Base-by-base conservation (phyloP, 1,284 basidiomycete species). In the Agroathelia rolfsii region DNA sequence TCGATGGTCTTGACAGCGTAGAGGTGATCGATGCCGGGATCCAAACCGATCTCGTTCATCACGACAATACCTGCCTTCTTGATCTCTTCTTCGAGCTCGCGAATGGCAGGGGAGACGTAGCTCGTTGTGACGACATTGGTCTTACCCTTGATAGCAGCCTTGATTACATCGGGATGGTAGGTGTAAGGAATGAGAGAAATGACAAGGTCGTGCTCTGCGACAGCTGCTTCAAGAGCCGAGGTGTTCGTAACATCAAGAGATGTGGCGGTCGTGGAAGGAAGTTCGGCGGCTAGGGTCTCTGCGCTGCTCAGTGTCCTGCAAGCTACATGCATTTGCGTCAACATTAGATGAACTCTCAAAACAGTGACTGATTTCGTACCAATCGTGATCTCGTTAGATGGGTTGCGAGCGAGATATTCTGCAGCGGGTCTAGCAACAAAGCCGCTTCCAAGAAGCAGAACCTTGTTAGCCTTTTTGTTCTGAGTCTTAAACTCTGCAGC, bases 101-200 rank as follows among this genome's bases (percentile, higher is more conserved):
- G 78, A 76, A 98, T 94, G 10, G 82, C 84, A 26, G 89, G 88
- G 37, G 71, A 80, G 41, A 98, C 77, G 59, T 99, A 98, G 45
- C 83, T 88, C 26, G 95, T 98, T 31, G 95, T 98, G 45, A 99
- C 89, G 35, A 97, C 93, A 57, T 96, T 70, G 28, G 83, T 89
- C 68, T 92, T 93, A 53, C 79, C 77, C 64, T 90, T 89, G 68
- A 95, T 92, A 23, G 93, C 94, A 10, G 90, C 86, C 60, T 87
- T 81, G 66, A 98, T 94, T 50, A 99, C 90, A 23, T 69, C 66
- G 11, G 80, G 80, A 58, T 98, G 94, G 68, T 83, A 71, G 37
- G 80, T 92, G 70, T 97, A 98, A 6, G 95, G 95, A 44, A 99
- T 92, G 52, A 98, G 77, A 21, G 89, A 95, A 52, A 98, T 86